These are phyloP conservation scores for Epichloe sp. DNA, from an alignment of 2,329 filamentous ascomycete genomes.

Conservation along the genomic window DNA sequence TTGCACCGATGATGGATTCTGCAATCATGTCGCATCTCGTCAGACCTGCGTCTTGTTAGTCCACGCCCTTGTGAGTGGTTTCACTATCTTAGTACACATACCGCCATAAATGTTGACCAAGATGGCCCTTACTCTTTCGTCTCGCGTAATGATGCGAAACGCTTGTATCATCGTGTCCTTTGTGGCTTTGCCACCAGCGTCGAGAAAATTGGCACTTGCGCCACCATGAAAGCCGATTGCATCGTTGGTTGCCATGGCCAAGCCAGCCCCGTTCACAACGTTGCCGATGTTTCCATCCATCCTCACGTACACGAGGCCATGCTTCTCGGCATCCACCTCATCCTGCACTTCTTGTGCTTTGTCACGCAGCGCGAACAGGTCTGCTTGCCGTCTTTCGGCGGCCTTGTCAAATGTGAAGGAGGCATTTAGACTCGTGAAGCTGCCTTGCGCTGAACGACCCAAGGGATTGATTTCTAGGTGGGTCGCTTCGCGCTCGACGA, in stretches of 20 bases:
- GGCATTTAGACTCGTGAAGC: constrained; percentile 22
- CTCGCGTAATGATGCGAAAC: constrained; percentile 60
- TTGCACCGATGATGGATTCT: constrained; percentile 32
- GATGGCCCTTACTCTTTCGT: constrained; percentile 56
- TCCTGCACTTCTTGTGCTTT: constrained; percentile 18
- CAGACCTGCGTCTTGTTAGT: constrained; percentile 22
- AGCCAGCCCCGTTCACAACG: constrained; percentile 75
- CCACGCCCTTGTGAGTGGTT: not conserved
- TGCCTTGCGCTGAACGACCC: constrained; percentile 13
- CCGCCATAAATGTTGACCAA: constrained; percentile 44
- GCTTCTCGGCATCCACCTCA: constrained; percentile 29
- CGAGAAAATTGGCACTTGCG: constrained; percentile 68
- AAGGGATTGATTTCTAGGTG: constrained; percentile 30
- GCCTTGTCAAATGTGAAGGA: constrained; percentile 36
- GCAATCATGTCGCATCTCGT: constrained; percentile 38
- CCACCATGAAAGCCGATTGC: constrained; percentile 57
- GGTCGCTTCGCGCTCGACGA: constrained; percentile 32
- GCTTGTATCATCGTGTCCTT: constrained; percentile 64
- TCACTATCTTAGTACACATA: constrained; percentile 7
- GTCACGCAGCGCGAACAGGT: constrained; percentile 25
- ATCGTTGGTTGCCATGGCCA: constrained; percentile 87
- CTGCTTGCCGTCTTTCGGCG: constrained; percentile 26
- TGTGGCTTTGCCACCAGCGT: constrained; percentile 82
- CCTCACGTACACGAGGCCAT: constrained; percentile 70
- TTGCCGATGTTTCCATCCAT: constrained; percentile 56